phyloP scores from a whole-genome alignment of 2,329 filamentous ascomycete genomes.

The Talaromyces piceae region DNA sequence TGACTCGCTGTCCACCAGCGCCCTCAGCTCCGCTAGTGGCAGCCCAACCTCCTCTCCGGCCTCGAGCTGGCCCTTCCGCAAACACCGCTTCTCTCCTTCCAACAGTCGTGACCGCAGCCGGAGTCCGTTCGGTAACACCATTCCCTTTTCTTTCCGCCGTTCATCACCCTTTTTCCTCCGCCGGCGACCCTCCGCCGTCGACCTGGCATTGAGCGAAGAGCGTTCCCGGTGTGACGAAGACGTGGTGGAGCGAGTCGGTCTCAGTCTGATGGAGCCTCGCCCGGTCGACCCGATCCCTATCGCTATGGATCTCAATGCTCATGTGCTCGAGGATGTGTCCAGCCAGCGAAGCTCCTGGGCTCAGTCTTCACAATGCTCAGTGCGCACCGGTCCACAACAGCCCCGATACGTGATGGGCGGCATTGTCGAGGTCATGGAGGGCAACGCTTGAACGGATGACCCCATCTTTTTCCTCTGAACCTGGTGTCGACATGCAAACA shows the following conservation, averaged over 20 bases:
- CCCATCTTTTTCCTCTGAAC: not conserved
- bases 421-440: constrained; percentile 43
- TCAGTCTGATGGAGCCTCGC: constrained; percentile 39
- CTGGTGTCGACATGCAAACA: not conserved
- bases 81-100: constrained; percentile 19
- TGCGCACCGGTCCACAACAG: constrained; percentile 14
- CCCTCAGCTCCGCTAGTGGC: constrained; percentile 22
- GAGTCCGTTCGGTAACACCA: constrained; percentile 11
- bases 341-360: constrained; percentile 10
- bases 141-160: constrained; percentile 21
- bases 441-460: constrained; percentile 20
- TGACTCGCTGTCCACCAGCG: constrained; percentile 19
- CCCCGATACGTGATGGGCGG: constrained; percentile 40
- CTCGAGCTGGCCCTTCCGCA: constrained; percentile 20
- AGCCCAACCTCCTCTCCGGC: constrained; percentile 25
- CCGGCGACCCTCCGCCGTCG: constrained; percentile 36
- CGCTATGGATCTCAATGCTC: constrained; percentile 18
- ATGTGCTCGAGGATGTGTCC: constrained; percentile 13
- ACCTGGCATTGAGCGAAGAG: constrained; percentile 38
- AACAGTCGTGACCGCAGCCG: constrained; percentile 21
- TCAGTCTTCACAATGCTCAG: constrained; percentile 8
- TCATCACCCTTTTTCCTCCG: constrained; percentile 27
- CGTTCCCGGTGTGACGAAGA: constrained; percentile 32
- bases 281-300: constrained; percentile 30
- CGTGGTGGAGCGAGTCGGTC: constrained; percentile 31